phyloP scores from a whole-genome alignment of 2,329 filamentous ascomycete genomes.

The Gremmenia infestans region DNA sequence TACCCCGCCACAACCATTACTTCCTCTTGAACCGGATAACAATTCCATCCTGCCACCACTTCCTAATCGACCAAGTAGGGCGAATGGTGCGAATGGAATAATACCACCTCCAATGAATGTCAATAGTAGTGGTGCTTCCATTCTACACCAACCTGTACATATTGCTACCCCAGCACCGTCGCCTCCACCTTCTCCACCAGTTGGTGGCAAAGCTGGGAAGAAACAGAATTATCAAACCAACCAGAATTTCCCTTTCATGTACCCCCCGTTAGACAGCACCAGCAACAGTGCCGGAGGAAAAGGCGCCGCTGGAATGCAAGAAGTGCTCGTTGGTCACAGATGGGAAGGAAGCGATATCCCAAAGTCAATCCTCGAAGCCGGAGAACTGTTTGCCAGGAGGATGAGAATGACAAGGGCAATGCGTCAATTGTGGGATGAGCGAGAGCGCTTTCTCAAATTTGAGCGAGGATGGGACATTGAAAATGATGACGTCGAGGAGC shows the following conservation, averaged over 20 bases:
- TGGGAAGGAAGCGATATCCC: constrained; percentile 96
- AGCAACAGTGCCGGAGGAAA: constrained; percentile 91
- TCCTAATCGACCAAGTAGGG: constrained; percentile 64
- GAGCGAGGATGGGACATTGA: constrained; percentile 76
- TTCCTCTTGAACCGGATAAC: constrained; percentile 85
- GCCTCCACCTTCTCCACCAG: constrained; percentile 81
- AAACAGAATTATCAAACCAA: constrained; percentile 99
- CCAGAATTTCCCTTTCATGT: constrained; percentile 97
- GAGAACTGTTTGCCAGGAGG: constrained; percentile 81
- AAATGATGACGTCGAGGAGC: constrained; percentile 38
- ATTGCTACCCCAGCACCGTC: constrained; percentile 98
- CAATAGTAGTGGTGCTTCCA: constrained; percentile 63
- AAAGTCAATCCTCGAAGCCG: constrained; percentile 90
- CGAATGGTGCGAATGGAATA: constrained; percentile 56
- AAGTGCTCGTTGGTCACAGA: constrained; percentile 71
- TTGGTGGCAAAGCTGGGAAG: constrained; percentile 88
- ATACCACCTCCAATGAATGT: constrained; percentile 49
- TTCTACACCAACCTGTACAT: constrained; percentile 92
- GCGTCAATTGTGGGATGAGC: constrained; percentile 90
- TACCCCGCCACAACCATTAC: constrained; percentile 75
- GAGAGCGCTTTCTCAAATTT: constrained; percentile 85
- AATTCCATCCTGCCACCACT: constrained; percentile 85
- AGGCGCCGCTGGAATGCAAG: constrained; percentile 74
- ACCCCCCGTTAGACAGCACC: constrained; percentile 82
- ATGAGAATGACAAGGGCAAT: constrained; percentile 90